Evolutionary conservation across 192 early-diverging fungal species (phyloP).

Genomic region (Haplosporangium gracile): DNA sequence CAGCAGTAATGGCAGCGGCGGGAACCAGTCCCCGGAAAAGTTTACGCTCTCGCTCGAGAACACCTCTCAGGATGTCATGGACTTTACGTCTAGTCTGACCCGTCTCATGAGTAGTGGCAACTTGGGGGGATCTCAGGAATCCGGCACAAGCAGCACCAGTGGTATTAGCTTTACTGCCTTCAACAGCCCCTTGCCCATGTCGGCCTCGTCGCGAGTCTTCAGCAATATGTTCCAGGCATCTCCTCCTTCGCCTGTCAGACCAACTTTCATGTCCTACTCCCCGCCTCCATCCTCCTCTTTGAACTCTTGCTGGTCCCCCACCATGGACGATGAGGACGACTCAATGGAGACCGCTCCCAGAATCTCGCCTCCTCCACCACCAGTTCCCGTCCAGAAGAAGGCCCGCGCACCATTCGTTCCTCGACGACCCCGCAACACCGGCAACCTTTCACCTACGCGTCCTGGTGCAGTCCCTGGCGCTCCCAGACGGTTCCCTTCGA

Average conservation of each 20-base stretch:
- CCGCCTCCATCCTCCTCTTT: constrained; percentile 32
- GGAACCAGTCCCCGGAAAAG: constrained; percentile 10
- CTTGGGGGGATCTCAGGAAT: background rate
- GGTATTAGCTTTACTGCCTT: background rate
- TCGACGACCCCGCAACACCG: constrained; percentile 34
- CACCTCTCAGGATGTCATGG: constrained; percentile 33
- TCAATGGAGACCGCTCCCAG: background rate
- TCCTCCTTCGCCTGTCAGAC: constrained; percentile 27
- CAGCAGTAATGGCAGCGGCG: background rate
- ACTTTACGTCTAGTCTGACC: constrained; percentile 28
- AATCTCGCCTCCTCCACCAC: constrained; percentile 10
- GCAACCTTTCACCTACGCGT: background rate
- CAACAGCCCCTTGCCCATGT: constrained; percentile 5
- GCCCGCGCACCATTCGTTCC: constrained; percentile 1
- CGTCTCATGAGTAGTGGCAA: constrained; percentile 20
- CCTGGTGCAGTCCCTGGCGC: background rate
- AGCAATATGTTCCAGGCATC: constrained; percentile 12
- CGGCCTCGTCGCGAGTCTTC: constrained; percentile 6
- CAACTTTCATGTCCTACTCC: constrained; percentile 14
- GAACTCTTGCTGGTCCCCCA: constrained; percentile 26
- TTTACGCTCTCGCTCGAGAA: constrained; percentile 27
- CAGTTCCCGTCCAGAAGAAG: constrained; percentile 4
- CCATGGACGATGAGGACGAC: constrained; percentile 15
- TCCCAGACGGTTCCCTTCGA: constrained; percentile 18
- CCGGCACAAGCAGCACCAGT: background rate